phyloP scores from a whole-genome alignment of 768 basidiomycete species.

The Termitomyces sp. region DNA sequence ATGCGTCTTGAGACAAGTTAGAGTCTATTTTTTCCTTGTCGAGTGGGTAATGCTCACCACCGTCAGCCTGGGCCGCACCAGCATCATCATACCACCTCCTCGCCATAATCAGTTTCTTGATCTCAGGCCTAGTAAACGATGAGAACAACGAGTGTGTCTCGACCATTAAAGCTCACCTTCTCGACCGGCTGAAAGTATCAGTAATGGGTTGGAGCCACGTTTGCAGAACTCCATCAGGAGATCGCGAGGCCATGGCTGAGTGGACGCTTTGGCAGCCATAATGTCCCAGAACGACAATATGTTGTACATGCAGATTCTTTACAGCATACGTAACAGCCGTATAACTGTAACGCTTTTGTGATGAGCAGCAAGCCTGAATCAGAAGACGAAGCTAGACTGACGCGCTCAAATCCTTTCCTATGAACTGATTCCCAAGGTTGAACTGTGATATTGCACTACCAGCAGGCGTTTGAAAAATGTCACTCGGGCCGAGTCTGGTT shows the following conservation, averaged over 20 bases:
- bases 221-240: conserved; percentile 17
- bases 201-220: conserved; percentile 28
- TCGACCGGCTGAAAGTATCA: conserved; percentile 23
- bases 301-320: conserved; percentile 25
- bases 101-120: conserved; percentile 26
- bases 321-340: conserved; percentile 29
- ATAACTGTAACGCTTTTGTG: conserved; percentile 15
- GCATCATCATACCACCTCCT: conserved; percentile 19
- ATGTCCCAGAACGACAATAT: conserved; percentile 33
- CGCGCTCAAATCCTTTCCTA: conserved; percentile 25
- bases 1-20: conserved; percentile 20
- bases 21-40: not conserved
- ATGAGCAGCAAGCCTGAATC: not conserved
- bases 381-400: conserved; percentile 15
- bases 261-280: conserved; percentile 32
- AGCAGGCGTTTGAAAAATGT: conserved; percentile 26
- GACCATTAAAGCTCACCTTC: conserved; percentile 17
- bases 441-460: conserved; percentile 27
- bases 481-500: conserved; percentile 3
- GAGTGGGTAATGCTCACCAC: conserved; percentile 1
- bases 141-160: not conserved
- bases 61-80: conserved; percentile 4
- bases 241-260: conserved; percentile 20
- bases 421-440: conserved; percentile 32
- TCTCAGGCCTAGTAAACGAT: conserved; percentile 20